Conservation (phyloP, 352 stramenopile genomes). For the Pythium myriotylum region DNA sequence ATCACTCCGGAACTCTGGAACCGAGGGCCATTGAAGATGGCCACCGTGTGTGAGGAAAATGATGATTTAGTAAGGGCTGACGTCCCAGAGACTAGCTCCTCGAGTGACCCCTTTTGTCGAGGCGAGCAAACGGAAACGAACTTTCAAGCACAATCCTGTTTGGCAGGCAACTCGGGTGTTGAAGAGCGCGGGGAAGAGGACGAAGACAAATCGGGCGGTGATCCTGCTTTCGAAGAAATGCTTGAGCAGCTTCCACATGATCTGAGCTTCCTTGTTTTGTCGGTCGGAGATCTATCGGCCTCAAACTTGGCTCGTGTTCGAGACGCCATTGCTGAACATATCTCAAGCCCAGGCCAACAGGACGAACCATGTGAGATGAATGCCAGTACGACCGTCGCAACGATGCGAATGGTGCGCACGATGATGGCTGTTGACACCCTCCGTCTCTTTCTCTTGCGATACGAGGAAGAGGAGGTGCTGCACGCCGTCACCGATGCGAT, state of each 20-base stretch:
- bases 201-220: background rate
- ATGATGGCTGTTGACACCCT: conserved; percentile 52
- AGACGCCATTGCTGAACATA: conserved; percentile 21
- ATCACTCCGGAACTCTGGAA: background rate
- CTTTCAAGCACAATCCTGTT: too few species aligned
- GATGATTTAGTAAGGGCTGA: conserved; percentile 12
- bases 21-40: conserved; percentile 7
- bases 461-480: conserved; percentile 31
- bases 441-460: conserved; percentile 36
- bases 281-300: conserved; percentile 27
- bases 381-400: background rate
- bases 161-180: too few species aligned
- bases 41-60: conserved; percentile 21
- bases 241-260: conserved; percentile 36
- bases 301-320: conserved; percentile 38
- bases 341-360: background rate
- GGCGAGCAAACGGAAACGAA: too few species aligned
- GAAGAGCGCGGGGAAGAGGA: background rate
- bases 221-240: conserved; percentile 39
- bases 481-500: conserved; percentile 30
- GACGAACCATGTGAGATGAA: background rate
- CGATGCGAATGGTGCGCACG: conserved; percentile 36
- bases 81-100: background rate
- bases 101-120: too few species aligned
- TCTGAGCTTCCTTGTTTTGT: conserved; percentile 34